phyloP scores from a whole-genome alignment of 208 protist species.

The Leishmania guyanensis region DNA sequence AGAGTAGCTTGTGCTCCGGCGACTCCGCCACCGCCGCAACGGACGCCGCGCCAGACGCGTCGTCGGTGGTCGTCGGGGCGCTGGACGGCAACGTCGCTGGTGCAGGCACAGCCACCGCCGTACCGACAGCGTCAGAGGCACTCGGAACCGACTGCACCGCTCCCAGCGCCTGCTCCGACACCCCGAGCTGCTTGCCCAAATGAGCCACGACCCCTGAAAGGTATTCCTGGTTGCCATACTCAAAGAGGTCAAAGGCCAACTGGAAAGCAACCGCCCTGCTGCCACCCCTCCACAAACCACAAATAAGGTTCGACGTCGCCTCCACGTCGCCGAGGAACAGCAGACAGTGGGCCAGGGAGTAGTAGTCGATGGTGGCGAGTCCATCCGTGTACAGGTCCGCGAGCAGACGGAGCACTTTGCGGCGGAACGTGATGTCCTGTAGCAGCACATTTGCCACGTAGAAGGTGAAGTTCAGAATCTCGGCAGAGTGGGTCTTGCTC shows the following conservation, averaged over 20 bases:
- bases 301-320: slow-evolving; percentile 83
- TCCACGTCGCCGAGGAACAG: slow-evolving; percentile 93
- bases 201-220: slow-evolving; percentile 62
- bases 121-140: neutral
- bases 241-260: slow-evolving; percentile 89
- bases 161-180: slow-evolving; percentile 11
- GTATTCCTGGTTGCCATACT: slow-evolving; percentile 89
- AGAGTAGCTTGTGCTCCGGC: slow-evolving; percentile 66
- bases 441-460: slow-evolving; percentile 86
- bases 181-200: slow-evolving; percentile 34
- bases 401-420: slow-evolving; percentile 88
- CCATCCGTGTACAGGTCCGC: slow-evolving; percentile 83
- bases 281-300: slow-evolving; percentile 63
- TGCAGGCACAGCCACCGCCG: neutral
- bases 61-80: neutral
- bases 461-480: slow-evolving; percentile 94
- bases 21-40: slow-evolving; percentile 11
- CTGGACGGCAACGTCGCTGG: neutral
- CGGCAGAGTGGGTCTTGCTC: slow-evolving; percentile 53
- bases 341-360: slow-evolving; percentile 94
- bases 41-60: neutral
- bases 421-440: slow-evolving; percentile 78
- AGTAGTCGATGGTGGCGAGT: slow-evolving; percentile 84
- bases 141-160: slow-evolving; percentile 10
- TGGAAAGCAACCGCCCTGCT: slow-evolving; percentile 78